Evolutionary conservation across 176 grass and related monocot species (phyloP), one percentile per base, ranked within the genome.

Genomic region (Panicum miliaceum): DNA sequence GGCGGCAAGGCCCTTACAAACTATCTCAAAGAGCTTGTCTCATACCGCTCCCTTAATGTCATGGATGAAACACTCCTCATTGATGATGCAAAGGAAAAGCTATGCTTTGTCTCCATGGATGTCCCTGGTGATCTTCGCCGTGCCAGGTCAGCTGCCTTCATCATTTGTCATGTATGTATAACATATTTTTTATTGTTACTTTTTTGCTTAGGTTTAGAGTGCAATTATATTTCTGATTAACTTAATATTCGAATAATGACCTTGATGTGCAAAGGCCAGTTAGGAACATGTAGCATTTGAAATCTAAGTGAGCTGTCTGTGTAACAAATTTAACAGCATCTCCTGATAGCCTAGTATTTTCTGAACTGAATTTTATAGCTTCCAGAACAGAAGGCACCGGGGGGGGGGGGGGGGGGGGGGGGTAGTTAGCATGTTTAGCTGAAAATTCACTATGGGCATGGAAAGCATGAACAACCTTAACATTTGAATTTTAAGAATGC

Each of bases 51-150:
- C 20, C 89, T 98, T 82, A 98, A 98, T 83, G 91, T 98, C 52
- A 95, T 92, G 96, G 96, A 95, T 54, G 93, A 98, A 84, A 94
- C 93, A 52, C 86, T 98, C 57, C 91, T 95, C 76, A 92, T 98
- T 75, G 96, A 98, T 50, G 87, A 98, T 78, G 96, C 93, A 73
- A 98, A 98, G 85, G 93, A 98, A 92, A 90, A 92, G 80, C 84
- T 98, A 57, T 98, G 96, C 80, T 95, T 95, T 64, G 89, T 98
- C 68, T 98, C 96, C 53, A 93, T 98, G 29, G 93, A 95, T 80
- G 84, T 95, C 8, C 82, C 91, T 68, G 80, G 77, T 13, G 96
- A 98, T 80, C 96, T 95, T 64, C 64, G 9, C 51, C 81, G 95
- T 19, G 93, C 93, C 73, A 98, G 89, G 96, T 98, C 12, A 50